These are phyloP conservation scores for Barbarea vulgaris DNA, from an alignment of 345 rosid genomes.

Conservation along the genomic window DNA sequence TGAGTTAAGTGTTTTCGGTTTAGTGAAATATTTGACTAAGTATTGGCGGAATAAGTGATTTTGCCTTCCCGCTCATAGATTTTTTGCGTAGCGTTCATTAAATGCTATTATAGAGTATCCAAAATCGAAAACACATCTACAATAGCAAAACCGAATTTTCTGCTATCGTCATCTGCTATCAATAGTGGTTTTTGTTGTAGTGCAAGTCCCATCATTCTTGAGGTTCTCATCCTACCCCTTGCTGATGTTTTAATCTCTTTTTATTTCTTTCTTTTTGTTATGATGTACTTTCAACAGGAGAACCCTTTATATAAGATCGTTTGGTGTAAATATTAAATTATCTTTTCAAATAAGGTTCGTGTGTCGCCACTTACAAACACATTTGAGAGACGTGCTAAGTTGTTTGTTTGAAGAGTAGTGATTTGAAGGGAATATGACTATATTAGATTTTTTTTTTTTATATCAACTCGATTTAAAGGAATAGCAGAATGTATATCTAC, in stretches of 20 bases:
- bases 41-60: too few species aligned
- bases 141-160: too few species aligned
- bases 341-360: conserved; percentile 1
- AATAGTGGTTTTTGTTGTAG: too few species aligned
- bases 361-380: conserved; percentile 11
- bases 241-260: background rate
- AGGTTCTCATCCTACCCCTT: background rate
- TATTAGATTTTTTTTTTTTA: background rate
- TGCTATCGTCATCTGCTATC: too few species aligned
- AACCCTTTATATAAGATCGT: conserved; percentile 2
- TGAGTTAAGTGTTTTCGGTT: too few species aligned
- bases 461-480: background rate
- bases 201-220: conserved; percentile 2
- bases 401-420: conserved; percentile 7
- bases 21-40: too few species aligned
- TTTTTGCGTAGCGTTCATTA: too few species aligned
- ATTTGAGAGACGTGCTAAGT: background rate
- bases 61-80: too few species aligned
- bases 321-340: background rate
- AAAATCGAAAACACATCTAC: too few species aligned
- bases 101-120: too few species aligned
- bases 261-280: background rate
- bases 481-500: background rate
- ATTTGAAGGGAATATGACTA: background rate
- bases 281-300: conserved; percentile 6